Evolutionary conservation across 352 stramenopile species (phyloP).

Genomic region (Vaucheria bursata): DNA sequence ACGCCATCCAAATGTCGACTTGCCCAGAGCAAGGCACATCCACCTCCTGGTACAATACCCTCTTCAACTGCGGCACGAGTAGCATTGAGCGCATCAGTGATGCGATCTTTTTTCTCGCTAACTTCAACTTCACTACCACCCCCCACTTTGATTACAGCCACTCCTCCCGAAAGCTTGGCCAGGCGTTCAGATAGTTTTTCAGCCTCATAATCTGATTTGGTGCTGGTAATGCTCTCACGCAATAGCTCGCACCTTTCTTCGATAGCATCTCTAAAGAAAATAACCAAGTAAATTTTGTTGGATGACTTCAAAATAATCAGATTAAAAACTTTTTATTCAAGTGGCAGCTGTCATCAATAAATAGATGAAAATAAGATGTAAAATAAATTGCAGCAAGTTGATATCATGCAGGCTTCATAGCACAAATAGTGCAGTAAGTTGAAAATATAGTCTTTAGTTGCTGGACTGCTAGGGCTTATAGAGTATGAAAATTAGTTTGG

Average conservation of each 20-base stretch:
- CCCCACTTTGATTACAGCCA: slow-evolving; percentile 96
- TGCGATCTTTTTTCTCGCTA: slow-evolving; percentile 99
- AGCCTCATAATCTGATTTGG: slow-evolving; percentile 97
- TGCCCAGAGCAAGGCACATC: slow-evolving; percentile 92
- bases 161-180: slow-evolving; percentile 94
- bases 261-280: slow-evolving; percentile 62
- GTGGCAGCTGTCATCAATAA: no score
- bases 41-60: slow-evolving; percentile 96
- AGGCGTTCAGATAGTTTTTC: slow-evolving; percentile 99
- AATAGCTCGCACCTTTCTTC: slow-evolving; percentile 92
- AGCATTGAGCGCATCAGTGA: slow-evolving; percentile 97
- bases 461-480: no score
- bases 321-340: no score
- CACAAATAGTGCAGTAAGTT: no score
- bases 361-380: no score
- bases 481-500: no score
- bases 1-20: slow-evolving; percentile 57
- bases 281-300: no score
- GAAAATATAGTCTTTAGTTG: no score
- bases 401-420: no score
- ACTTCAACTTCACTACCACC: slow-evolving; percentile 97
- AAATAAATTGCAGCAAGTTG: no score
- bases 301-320: no score
- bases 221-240: slow-evolving; percentile 82
- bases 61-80: slow-evolving; percentile 95